Evolutionary conservation across 2,329 filamentous ascomycete genomes (phyloP).

Genomic region (Lecanicillium sp.): DNA sequence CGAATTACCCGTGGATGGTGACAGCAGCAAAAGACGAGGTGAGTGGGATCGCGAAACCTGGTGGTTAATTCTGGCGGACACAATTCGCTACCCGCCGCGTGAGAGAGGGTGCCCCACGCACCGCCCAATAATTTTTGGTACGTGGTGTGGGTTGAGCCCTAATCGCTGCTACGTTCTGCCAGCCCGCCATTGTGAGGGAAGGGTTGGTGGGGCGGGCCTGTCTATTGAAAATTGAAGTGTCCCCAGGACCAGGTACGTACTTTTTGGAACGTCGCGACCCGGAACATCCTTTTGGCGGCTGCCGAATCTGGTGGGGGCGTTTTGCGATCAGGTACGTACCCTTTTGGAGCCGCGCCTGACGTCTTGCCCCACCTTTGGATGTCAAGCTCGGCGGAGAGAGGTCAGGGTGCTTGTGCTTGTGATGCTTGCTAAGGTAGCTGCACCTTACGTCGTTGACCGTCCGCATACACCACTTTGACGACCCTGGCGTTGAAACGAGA

Average conservation of each 20-base stretch:
- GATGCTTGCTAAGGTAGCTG: no score
- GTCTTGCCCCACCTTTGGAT: slow-evolving; percentile 7
- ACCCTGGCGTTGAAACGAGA: no score
- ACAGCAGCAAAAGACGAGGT: slow-evolving; percentile 2
- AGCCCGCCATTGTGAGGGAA: no score
- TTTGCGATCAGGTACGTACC: slow-evolving; percentile 1
- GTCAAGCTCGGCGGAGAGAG: background rate
- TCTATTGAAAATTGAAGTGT: no score
- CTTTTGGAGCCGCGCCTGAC: slow-evolving; percentile 5
- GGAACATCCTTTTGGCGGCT: slow-evolving; percentile 1
- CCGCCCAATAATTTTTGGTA: slow-evolving; percentile 12
- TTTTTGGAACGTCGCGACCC: background rate
- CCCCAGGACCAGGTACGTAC: no score
- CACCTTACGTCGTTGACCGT: no score
- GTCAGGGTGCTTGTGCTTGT: no score
- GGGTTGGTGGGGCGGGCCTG: no score
- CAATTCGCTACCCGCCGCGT: background rate
- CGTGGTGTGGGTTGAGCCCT: slow-evolving; percentile 25
- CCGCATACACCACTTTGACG: no score
- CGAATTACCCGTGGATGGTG: slow-evolving; percentile 1
- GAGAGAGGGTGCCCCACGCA: slow-evolving; percentile 2
- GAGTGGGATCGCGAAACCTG: slow-evolving; percentile 7
- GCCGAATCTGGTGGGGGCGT: background rate
- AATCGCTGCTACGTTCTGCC: slow-evolving; percentile 10
- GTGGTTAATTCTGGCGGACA: slow-evolving; percentile 3